phyloP scores from a whole-genome alignment of 257 asterid species.

The Paraleonurus japonicus region DNA sequence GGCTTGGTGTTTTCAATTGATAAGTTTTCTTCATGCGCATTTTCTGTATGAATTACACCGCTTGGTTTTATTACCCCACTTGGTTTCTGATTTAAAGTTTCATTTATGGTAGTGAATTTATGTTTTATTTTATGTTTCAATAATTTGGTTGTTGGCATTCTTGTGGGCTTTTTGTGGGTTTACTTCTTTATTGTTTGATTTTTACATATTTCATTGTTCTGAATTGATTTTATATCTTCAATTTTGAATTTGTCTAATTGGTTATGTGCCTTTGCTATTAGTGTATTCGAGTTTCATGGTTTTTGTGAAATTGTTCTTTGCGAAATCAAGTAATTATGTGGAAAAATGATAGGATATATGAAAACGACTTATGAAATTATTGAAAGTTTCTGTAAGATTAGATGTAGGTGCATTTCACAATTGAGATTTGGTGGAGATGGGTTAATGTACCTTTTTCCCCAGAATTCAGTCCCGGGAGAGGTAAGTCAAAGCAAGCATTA shows the following conservation, averaged over 20 bases:
- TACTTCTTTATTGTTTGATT: no score
- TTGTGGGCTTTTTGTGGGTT: no score
- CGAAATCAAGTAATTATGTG: background rate
- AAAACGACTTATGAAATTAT: background rate
- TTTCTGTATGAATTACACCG: no score
- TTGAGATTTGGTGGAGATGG: background rate
- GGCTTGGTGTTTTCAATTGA: no score
- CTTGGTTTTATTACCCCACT: no score
- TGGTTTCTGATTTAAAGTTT: no score
- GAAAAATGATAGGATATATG: background rate
- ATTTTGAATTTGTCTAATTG: background rate
- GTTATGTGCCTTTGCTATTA: background rate
- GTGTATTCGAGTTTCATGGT: background rate
- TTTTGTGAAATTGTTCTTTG: background rate
- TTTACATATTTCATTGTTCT: no score
- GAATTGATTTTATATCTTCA: background rate
- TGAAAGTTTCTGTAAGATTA: background rate
- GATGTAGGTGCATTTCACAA: background rate
- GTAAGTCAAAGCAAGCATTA: no score
- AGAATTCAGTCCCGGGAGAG: background rate
- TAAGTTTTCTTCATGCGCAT: no score
- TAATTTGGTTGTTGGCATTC: no score
- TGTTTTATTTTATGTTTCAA: no score
- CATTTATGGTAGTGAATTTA: no score
- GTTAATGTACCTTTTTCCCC: background rate